Percentiles rank a stretch among this genome's conserved stretches.
These are phyloP conservation scores for Acrodontium crateriforme DNA, from an alignment of 2,329 filamentous ascomycete species.

Conservation along the genomic window DNA sequence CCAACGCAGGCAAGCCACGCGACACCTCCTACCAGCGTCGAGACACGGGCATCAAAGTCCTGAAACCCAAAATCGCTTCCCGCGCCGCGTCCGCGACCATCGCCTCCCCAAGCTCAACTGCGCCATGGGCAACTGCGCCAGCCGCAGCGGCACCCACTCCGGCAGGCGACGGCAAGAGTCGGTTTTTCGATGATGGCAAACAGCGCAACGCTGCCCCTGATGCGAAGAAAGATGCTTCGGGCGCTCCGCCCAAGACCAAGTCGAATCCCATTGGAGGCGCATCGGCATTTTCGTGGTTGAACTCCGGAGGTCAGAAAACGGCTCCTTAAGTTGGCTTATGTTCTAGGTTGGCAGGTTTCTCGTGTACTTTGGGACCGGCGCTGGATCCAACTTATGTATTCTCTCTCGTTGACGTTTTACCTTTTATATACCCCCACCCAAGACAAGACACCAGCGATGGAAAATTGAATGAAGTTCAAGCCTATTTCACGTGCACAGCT, in stretches of 20 bases:
- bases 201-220: conserved; percentile 12
- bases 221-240: conserved; percentile 5
- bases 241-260: conserved; percentile 17
- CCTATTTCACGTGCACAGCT: too few species aligned
- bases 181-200: conserved; percentile 37
- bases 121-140: conserved; percentile 11
- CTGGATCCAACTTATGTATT: too few species aligned
- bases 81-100: conserved; percentile 40
- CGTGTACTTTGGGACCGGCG: too few species aligned
- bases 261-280: conserved; percentile 83
- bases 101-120: conserved; percentile 17
- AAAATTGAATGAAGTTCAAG: too few species aligned
- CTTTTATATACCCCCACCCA: too few species aligned
- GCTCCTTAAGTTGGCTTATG: too few species aligned
- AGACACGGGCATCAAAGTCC: conserved; percentile 74
- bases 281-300: conserved; percentile 90
- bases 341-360: too few species aligned
- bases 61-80: conserved; percentile 58
- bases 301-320: conserved; percentile 20
- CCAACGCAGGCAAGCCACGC: conserved; percentile 40
- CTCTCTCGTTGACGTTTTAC: too few species aligned
- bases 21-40: conserved; percentile 54
- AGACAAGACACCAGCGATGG: too few species aligned
- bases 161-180: conserved; percentile 22
- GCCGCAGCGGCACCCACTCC: conserved; percentile 2